Conservation (phyloP, 768 basidiomycete species). For the Suillus discolor region DNA sequence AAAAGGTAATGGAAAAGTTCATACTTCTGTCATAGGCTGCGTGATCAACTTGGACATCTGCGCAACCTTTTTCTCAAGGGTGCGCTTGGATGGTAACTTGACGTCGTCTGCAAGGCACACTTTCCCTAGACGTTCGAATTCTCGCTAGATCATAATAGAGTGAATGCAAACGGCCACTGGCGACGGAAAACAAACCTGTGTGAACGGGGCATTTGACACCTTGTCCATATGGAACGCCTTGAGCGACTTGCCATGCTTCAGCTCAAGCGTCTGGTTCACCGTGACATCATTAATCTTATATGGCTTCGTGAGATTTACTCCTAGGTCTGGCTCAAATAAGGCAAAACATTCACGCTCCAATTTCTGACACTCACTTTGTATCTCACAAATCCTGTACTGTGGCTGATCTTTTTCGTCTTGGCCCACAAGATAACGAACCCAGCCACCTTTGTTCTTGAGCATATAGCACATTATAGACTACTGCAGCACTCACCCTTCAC, state of each 20-base stretch:
- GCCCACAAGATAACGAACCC: conserved; percentile 85
- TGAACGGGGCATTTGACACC: conserved; percentile 75
- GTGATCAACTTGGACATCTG: conserved; percentile 60
- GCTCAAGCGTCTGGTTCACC: conserved; percentile 68
- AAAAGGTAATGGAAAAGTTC: conserved; percentile 9
- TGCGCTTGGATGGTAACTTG: conserved; percentile 66
- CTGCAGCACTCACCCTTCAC: conserved; percentile 59
- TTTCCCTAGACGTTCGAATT: conserved; percentile 63
- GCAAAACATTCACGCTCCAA: conserved; percentile 11
- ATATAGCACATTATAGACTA: background rate
- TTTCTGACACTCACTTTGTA: conserved; percentile 59
- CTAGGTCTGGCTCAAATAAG: conserved; percentile 45
- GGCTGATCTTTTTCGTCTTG: conserved; percentile 48
- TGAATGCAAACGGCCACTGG: conserved; percentile 7
- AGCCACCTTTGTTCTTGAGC: conserved; percentile 57
- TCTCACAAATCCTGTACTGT: conserved; percentile 83
- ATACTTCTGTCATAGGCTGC: conserved; percentile 81
- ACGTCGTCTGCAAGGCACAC: conserved; percentile 52
- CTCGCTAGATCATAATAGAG: conserved; percentile 50
- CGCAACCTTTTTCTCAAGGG: conserved; percentile 64
- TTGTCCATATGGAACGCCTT: conserved; percentile 78
- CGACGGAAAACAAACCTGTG: conserved; percentile 48
- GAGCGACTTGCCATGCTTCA: conserved; percentile 74
- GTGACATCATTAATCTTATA: conserved; percentile 71
- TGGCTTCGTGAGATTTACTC: conserved; percentile 55